Evolutionary conservation across 306 rosid species (phyloP).

Genomic region (Citrullus colocynthis): DNA sequence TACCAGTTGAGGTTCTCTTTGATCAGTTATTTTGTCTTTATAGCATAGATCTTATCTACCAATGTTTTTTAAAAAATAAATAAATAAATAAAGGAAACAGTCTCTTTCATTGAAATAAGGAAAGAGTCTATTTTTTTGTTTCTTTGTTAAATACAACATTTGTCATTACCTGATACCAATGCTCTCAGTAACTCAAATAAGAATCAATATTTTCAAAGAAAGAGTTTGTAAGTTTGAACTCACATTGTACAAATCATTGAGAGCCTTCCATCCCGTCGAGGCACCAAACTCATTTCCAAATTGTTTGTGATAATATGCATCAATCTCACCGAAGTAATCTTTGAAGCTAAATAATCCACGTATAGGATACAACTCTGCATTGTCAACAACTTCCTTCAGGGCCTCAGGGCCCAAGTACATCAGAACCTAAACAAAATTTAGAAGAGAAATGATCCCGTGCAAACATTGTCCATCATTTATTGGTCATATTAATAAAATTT

Average conservation of each 20-base stretch:
- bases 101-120: too few species aligned
- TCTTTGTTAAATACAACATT: neutral
- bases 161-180: neutral
- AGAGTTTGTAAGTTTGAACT: slow-evolving; percentile 12
- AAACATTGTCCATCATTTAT: neutral
- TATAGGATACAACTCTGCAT: slow-evolving; percentile 84
- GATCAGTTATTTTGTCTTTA: neutral
- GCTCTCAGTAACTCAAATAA: neutral
- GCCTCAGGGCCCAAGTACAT: slow-evolving; percentile 74
- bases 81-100: too few species aligned
- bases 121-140: neutral
- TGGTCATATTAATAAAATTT: neutral
- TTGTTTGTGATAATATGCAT: slow-evolving; percentile 70
- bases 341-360: slow-evolving; percentile 81
- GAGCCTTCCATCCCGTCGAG: slow-evolving; percentile 80
- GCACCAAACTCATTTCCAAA: slow-evolving; percentile 57
- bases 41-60: neutral
- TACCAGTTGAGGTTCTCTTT: neutral
- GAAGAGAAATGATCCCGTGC: neutral
- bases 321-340: slow-evolving; percentile 72
- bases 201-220: neutral
- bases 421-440: slow-evolving; percentile 51
- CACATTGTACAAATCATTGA: slow-evolving; percentile 69
- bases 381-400: slow-evolving; percentile 57
- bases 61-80: neutral